phyloP scores from a whole-genome alignment of 768 basidiomycete genomes.

The Tricholoma matsutake region DNA sequence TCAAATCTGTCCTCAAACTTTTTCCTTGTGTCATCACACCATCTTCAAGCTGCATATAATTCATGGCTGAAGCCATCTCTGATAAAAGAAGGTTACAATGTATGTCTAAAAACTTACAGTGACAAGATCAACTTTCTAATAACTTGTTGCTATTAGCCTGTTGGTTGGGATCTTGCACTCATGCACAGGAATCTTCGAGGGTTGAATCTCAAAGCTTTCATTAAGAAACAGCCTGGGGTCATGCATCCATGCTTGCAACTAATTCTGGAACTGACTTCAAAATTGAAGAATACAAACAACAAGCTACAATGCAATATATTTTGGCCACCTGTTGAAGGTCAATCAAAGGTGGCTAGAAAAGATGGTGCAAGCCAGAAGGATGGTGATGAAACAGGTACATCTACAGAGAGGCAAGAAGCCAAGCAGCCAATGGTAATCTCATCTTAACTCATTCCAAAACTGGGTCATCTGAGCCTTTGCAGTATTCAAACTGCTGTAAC shows the following conservation, averaged over 20 bases:
- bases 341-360: background rate
- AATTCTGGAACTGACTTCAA: background rate
- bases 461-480: no score
- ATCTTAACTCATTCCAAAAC: background rate
- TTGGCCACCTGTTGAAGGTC: background rate
- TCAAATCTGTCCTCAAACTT: slow-evolving; percentile 5
- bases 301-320: background rate
- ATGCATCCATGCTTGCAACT: background rate
- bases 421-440: background rate
- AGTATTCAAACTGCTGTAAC: slow-evolving; percentile 1
- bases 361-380: background rate
- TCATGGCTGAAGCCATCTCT: slow-evolving; percentile 3
- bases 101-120: background rate
- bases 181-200: background rate
- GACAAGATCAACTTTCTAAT: background rate
- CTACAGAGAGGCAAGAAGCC: background rate
- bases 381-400: background rate
- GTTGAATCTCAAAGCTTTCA: background rate
- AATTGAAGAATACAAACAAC: background rate
- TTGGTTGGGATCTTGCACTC: background rate
- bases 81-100: background rate
- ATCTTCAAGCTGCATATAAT: slow-evolving; percentile 1
- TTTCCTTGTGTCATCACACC: background rate
- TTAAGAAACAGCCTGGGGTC: background rate
- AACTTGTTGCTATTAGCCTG: background rate